Base-by-base conservation (phyloP, 352 stramenopile genomes). In the Globisporangium viniferum region DNA sequence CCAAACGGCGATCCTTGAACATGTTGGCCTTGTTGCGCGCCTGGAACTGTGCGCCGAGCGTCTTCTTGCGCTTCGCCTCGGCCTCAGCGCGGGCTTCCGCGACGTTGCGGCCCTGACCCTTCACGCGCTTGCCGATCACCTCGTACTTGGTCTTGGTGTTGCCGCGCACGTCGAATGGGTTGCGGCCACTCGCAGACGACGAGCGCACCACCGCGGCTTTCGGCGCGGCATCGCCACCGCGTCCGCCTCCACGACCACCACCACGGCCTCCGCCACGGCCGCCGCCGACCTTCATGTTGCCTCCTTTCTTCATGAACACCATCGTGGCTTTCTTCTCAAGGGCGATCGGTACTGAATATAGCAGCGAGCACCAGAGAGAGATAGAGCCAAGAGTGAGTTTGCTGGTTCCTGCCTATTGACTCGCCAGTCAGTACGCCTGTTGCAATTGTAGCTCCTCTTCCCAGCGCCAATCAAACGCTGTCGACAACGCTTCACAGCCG, bases 61-160 rank as follows among this genome's bases (percentile, higher is more conserved):
- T 97, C 70, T 93, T 93, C 58, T 86, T 86, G 27, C 92, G 83
- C 66, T 94, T 94, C 51, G 80, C 73, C 46, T 97, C 91, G 20
- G 91, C 92, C 67, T 95, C 75, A 15, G 87, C 78, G 33, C 92
- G 85, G 12, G 92, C 92, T 7, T 79, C 80, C 0, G 86, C 90
- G 41, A 98, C 92, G 74, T 98, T 96, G 46, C 92, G 89, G 29
- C 83, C 86, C 66, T 93, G 78, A 27, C 92, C 92, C 68, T 97
- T 97, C 48, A 97, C 85, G 66, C 84, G 87, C 24, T 90, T 85
- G 29, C 93, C 93, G 29, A 98, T 79, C 59, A 98, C 91, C 59
- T 96, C 86, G 76, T 97, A 91, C 73, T 98, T 98, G 68, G 91
- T 90, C 41, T 79, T 81, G 44, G 76, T 75, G 70, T 97, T 97